Evolutionary conservation across 148 eudicot species (phyloP), one percentile per base, ranked within the genome.

Genomic region (Beta vulgaris): DNA sequence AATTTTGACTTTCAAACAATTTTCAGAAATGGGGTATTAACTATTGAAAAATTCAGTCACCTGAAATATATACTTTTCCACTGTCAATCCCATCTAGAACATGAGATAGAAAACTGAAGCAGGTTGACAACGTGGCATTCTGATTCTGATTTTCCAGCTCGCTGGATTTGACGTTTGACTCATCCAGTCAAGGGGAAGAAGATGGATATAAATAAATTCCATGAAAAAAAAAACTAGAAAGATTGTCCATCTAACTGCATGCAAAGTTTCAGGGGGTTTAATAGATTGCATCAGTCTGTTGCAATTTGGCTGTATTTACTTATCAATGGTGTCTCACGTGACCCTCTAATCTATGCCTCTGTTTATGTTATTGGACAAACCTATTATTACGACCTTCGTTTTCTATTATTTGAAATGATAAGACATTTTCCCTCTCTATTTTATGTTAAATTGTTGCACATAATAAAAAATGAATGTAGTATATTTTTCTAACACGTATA

Each of bases 81-180:
- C n/a, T n/a, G n/a, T n/a, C n/a, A n/a, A n/a, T n/a, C n/a, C n/a
- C n/a, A n/a, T n/a, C n/a, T n/a, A n/a, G n/a, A n/a, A n/a, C n/a
- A n/a, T n/a, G n/a, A n/a, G n/a, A n/a, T 46, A 46, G 19, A 54
- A 19, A 23, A n/a, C 1, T 21, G 7, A 54, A 11, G 19, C 64
- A 34, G 40, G n/a, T 9, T 61, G 66, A 16, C 66, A 34, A 61
- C 66, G 42, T 61, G 66, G 39, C 66, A 61, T 61, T 61, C n/a
- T n/a, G 31, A 42, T 8, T 66, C 31, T 66, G 49, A 18, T 66
- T 39, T 66, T 11, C 2, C 25, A 26, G 70, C 32, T 31, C 70
- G 28, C 70, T 39, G 31, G 23, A n/a, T 66, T 66, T 40, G 70
- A 66, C 70, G n/a, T 39, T 39, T 21, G 49, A 39, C 49, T 64